phyloP scores from a whole-genome alignment of 768 basidiomycete genomes.

The Lactarius hengduanensis region DNA sequence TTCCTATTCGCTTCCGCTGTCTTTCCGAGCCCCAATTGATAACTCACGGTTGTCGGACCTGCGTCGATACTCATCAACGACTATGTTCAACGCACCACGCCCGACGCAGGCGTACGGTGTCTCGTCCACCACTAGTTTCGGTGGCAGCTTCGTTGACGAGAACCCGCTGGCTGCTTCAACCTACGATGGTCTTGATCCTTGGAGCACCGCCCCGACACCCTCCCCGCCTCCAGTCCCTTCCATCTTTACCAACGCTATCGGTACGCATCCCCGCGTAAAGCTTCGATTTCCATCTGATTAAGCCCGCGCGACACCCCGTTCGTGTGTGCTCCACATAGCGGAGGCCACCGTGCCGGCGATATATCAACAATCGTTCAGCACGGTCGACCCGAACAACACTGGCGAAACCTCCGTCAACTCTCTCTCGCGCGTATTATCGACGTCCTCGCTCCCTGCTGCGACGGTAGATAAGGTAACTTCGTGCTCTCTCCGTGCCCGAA shows the following conservation, averaged over 20 bases:
- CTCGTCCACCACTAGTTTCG: constrained; percentile 56
- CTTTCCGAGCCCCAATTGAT: neutral
- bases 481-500: neutral
- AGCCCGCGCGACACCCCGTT: neutral
- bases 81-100: constrained; percentile 85
- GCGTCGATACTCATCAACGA: constrained; percentile 23
- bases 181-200: constrained; percentile 73
- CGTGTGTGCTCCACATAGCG: constrained; percentile 42
- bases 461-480: constrained; percentile 73
- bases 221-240: constrained; percentile 58
- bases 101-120: constrained; percentile 65
- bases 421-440: constrained; percentile 74
- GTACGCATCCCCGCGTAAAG: constrained; percentile 2
- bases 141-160: constrained; percentile 72
- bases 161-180: constrained; percentile 68
- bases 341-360: constrained; percentile 78
- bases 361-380: constrained; percentile 70
- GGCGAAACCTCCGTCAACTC: constrained; percentile 84
- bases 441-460: constrained; percentile 75
- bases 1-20: constrained; percentile 9
- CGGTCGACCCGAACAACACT: constrained; percentile 65
- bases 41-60: no score
- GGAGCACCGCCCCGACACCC: constrained; percentile 70
- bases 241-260: constrained; percentile 37
- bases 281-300: neutral